Evolutionary conservation across 495 filamentous ascomycete genomes (phyloP).

Genomic region (Glutinoglossum americanum): DNA sequence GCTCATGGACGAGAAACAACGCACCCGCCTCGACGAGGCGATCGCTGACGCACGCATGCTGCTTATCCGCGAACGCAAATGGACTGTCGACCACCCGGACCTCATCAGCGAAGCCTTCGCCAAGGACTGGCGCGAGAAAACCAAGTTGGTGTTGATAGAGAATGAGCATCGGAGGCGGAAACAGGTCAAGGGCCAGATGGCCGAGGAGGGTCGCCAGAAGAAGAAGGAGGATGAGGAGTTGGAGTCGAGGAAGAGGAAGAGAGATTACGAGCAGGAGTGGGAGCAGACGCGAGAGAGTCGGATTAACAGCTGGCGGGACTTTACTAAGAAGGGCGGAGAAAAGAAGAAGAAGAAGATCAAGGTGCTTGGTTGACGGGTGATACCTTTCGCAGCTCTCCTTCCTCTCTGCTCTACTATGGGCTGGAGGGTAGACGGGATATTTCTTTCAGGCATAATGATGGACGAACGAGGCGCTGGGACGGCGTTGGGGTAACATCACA

Average conservation of each 20-base stretch:
- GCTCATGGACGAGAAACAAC: conserved; percentile 85
- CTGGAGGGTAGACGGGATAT: too few species aligned
- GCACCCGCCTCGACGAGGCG: conserved; percentile 69
- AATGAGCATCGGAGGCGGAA: conserved; percentile 68
- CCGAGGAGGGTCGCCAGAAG: conserved; percentile 87
- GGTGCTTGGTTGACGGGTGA: conserved; percentile 33
- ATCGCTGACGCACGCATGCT: conserved; percentile 92
- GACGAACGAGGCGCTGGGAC: too few species aligned
- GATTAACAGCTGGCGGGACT: conserved; percentile 88
- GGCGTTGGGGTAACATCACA: too few species aligned
- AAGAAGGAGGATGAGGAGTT: conserved; percentile 71
- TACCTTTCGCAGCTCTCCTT: neutral
- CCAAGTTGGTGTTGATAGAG: conserved; percentile 77
- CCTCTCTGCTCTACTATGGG: neutral
- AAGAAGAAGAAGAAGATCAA: conserved; percentile 94
- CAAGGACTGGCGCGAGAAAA: conserved; percentile 74
- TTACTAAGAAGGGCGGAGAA: conserved; percentile 53
- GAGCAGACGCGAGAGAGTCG: conserved; percentile 77
- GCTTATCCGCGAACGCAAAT: conserved; percentile 80
- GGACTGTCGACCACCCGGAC: conserved; percentile 72
- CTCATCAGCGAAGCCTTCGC: conserved; percentile 64
- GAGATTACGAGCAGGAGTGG: conserved; percentile 84
- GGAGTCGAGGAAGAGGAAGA: conserved; percentile 71
- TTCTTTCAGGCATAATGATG: too few species aligned
- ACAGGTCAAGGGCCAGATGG: conserved; percentile 83